phyloP scores from a whole-genome alignment of 306 rosid species.

The Vicia villosa region DNA sequence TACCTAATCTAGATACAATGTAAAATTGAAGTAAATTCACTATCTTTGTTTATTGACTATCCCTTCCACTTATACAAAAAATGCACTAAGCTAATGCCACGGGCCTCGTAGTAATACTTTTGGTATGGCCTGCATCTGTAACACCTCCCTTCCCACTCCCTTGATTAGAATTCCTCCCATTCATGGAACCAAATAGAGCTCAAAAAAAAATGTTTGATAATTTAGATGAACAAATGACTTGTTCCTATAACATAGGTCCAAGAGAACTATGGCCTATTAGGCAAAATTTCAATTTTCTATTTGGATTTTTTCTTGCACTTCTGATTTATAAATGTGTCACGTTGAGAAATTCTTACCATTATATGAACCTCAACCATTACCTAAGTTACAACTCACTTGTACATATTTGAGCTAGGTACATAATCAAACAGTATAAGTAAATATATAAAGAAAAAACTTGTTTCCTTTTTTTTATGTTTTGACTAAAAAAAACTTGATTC shows the following conservation, averaged over 20 bases:
- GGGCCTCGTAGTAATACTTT: no score
- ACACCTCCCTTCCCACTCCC: no score
- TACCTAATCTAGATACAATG: no score
- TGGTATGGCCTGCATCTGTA: no score
- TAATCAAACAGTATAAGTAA: constrained; percentile 9
- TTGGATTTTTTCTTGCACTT: neutral
- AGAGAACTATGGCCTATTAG: neutral
- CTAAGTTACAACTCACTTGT: constrained; percentile 23
- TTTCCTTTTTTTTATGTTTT: neutral
- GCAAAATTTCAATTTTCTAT: neutral
- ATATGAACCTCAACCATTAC: constrained; percentile 14
- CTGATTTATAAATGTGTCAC: neutral
- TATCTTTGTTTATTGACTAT: no score
- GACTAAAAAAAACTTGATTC: neutral
- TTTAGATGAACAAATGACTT: neutral
- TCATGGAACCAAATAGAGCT: no score
- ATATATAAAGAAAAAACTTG: constrained; percentile 8
- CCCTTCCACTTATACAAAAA: no score
- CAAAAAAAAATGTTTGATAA: no score
- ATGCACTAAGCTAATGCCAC: no score
- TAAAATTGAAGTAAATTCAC: no score
- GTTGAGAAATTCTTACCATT: constrained; percentile 5
- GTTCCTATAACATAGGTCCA: neutral
- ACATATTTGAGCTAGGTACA: constrained; percentile 21
- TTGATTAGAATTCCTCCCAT: no score